A percentile compares a stretch with the other conserved stretches of the same genome.
phyloP scores from a whole-genome alignment of 2,329 filamentous ascomycete species.

The Knoxdaviesia capensis region DNA sequence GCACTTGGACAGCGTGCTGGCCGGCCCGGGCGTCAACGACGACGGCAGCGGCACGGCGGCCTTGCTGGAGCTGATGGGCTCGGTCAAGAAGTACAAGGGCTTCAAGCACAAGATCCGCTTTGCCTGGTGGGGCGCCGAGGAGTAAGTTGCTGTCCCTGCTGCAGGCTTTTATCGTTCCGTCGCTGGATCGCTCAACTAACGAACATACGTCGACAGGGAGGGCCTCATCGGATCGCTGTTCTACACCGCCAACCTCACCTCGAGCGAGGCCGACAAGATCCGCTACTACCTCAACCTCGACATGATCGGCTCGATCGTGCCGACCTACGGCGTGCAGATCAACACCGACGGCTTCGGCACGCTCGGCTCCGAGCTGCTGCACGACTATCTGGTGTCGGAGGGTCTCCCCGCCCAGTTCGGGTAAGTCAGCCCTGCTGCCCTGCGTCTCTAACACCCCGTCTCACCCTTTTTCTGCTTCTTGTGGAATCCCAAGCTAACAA shows the following conservation, averaged over 20 bases:
- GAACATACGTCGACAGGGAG: constrained; percentile 9
- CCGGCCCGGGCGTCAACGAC: constrained; percentile 19
- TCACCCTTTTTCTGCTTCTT: no score
- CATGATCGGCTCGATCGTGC: constrained; percentile 37
- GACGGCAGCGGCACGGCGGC: constrained; percentile 18
- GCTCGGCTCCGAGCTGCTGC: constrained; percentile 14
- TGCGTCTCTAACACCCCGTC: no score
- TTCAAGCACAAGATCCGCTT: constrained; percentile 22
- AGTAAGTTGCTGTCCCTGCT: constrained; percentile 12
- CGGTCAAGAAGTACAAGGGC: constrained; percentile 16
- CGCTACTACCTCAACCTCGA: constrained; percentile 51
- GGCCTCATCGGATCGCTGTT: constrained; percentile 22
- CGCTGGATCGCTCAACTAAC: no score
- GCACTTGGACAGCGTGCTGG: constrained; percentile 19
- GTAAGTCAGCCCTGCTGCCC: constrained; percentile 7
- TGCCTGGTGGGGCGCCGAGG: constrained; percentile 22
- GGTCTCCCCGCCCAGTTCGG: constrained; percentile 14
- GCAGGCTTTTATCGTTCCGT: not conserved
- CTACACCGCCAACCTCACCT: constrained; percentile 16
- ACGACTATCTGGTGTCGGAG: constrained; percentile 15
- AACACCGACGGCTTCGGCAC: constrained; percentile 18
- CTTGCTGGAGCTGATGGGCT: constrained; percentile 18
- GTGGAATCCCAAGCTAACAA: not conserved
- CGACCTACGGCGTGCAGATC: constrained; percentile 19
- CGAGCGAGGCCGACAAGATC: constrained; percentile 29